A percentile compares a stretch with the other conserved stretches of the same genome.
phyloP scores from a whole-genome alignment of 73 alveolate species.

The Paramecium bursaria region DNA sequence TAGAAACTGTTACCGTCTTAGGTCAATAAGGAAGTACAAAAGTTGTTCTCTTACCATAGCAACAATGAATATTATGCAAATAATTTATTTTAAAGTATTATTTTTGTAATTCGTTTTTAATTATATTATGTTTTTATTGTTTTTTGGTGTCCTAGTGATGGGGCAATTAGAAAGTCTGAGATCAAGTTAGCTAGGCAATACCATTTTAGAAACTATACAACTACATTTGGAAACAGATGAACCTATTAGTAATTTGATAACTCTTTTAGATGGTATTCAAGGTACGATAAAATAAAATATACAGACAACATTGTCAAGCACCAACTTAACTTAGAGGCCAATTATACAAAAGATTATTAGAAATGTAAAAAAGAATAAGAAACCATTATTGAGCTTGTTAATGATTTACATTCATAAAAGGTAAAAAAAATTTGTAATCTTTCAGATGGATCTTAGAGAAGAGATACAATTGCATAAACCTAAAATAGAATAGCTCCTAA shows the following conservation, averaged over 20 bases:
- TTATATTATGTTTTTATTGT: not conserved
- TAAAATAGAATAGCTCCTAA: no score
- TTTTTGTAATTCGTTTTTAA: no score
- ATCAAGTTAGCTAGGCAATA: not conserved
- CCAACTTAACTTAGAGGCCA: not conserved
- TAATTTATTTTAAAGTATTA: no score
- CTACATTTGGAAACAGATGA: not conserved
- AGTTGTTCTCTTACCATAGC: constrained; percentile 65
- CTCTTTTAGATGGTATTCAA: not conserved
- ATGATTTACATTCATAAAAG: not conserved
- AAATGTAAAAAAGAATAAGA: not conserved
- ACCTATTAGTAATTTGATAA: not conserved
- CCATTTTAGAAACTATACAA: not conserved
- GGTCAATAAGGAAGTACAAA: constrained; percentile 62
- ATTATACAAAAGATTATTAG: no score
- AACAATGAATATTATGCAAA: no score
- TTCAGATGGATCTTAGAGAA: not conserved
- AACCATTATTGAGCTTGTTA: not conserved
- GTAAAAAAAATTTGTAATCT: not conserved
- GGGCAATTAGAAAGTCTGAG: not conserved
- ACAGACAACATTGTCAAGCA: not conserved
- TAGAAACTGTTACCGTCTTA: constrained; percentile 53
- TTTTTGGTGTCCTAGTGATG: not conserved
- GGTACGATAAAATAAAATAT: not conserved
- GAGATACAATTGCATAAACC: not conserved